Evolutionary conservation across 1,284 basidiomycete genomes (phyloP).

Genomic region (Apiotrichum sp.): DNA sequence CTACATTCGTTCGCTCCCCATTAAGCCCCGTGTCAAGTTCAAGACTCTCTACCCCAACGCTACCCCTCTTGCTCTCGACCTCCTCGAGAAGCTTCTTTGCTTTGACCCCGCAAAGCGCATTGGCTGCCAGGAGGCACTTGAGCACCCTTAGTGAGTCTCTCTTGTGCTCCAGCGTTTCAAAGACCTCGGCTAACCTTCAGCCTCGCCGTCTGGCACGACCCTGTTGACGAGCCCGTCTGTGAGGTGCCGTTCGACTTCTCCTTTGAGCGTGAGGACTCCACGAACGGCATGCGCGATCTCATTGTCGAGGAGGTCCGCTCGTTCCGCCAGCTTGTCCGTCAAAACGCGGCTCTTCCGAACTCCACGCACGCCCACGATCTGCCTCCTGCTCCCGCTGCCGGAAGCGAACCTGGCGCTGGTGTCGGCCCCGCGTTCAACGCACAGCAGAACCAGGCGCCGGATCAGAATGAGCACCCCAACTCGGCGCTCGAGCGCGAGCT

Average conservation of each 20-base stretch:
- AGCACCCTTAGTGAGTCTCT: constrained; percentile 69
- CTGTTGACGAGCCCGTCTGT: constrained; percentile 80
- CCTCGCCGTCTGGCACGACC: constrained; percentile 88
- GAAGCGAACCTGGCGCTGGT: constrained; percentile 30
- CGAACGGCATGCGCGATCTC: constrained; percentile 93
- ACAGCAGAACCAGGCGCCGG: constrained; percentile 52
- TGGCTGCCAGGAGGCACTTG: constrained; percentile 88
- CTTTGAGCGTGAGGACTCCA: constrained; percentile 95
- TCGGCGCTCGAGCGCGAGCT: constrained; percentile 79
- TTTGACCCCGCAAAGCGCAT: constrained; percentile 96
- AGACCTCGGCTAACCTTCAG: constrained; percentile 14
- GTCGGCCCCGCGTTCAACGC: constrained; percentile 44
- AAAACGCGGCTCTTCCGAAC: constrained; percentile 24
- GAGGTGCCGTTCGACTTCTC: constrained; percentile 85
- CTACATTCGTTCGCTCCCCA: constrained; percentile 95
- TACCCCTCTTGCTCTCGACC: constrained; percentile 87
- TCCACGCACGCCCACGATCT: constrained; percentile 24
- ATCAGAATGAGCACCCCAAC: constrained; percentile 73
- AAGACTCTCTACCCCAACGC: constrained; percentile 85
- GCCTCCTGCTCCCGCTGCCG: constrained; percentile 31
- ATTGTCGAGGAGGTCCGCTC: constrained; percentile 71
- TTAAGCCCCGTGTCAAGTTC: constrained; percentile 90
- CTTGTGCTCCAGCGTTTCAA: constrained; percentile 4
- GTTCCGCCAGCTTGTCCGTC: constrained; percentile 42
- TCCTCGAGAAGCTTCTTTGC: constrained; percentile 83